A percentile compares a stretch with the other conserved stretches of the same genome.
Evolutionary conservation across 441 rosid genomes (phyloP).

Genomic region (Pelargonium australe): DNA sequence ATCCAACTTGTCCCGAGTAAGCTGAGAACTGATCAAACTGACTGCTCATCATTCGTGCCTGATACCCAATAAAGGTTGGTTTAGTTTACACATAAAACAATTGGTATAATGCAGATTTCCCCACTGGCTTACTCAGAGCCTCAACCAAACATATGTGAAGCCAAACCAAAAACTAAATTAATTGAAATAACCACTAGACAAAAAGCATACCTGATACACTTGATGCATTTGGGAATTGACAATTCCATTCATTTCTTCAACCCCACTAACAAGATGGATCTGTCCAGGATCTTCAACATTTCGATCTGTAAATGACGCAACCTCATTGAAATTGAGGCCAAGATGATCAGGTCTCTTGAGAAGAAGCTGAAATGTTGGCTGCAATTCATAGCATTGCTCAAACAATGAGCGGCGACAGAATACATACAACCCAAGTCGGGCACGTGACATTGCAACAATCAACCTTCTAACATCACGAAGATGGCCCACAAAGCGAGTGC

Average conservation of each 20-base stretch:
- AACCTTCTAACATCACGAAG: slow-evolving; percentile 96
- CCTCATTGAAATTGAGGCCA: slow-evolving; percentile 59
- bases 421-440: slow-evolving; percentile 85
- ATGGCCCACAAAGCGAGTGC: slow-evolving; percentile 96
- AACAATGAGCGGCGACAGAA: slow-evolving; percentile 89
- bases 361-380: slow-evolving; percentile 79
- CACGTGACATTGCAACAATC: slow-evolving; percentile 99
- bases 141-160: background rate
- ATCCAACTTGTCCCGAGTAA: slow-evolving; percentile 20
- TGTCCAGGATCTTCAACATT: slow-evolving; percentile 61
- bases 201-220: slow-evolving; percentile 50
- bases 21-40: slow-evolving; percentile 32
- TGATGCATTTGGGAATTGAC: slow-evolving; percentile 51
- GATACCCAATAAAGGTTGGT: slow-evolving; percentile 6
- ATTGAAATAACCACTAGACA: slow-evolving; percentile 2
- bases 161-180: background rate
- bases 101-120: background rate
- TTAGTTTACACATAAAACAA: background rate
- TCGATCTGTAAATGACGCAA: slow-evolving; percentile 63
- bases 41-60: slow-evolving; percentile 28
- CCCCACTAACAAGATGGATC: slow-evolving; percentile 49
- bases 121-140: background rate
- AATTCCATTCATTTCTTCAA: slow-evolving; percentile 72
- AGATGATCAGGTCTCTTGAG: slow-evolving; percentile 87
- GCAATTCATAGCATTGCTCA: slow-evolving; percentile 96